These are phyloP conservation scores for Eustoma russellianum DNA, from an alignment of 257 asterid species.

Conservation along the genomic window DNA sequence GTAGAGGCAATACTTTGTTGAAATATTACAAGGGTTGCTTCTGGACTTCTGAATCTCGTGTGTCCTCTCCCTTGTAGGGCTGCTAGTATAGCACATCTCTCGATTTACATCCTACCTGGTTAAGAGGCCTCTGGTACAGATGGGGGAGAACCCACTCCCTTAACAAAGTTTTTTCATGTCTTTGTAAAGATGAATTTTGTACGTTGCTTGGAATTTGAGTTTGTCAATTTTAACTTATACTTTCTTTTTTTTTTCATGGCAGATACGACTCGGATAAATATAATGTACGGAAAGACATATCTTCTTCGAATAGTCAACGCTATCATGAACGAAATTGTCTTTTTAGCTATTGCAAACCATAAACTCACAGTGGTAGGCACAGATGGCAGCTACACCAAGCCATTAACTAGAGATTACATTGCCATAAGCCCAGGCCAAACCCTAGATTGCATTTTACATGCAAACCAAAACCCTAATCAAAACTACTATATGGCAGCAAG, in stretches of 20 bases:
- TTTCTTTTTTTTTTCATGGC: background rate
- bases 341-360: conserved; percentile 39
- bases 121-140: no score
- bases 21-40: no score
- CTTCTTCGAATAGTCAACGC: conserved; percentile 29
- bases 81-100: no score
- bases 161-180: no score
- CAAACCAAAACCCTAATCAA: conserved; percentile 36
- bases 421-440: conserved; percentile 22
- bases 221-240: background rate
- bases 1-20: no score
- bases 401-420: conserved; percentile 1
- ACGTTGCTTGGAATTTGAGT: no score
- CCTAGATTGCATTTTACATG: conserved; percentile 15
- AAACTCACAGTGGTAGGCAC: conserved; percentile 13
- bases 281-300: conserved; percentile 7
- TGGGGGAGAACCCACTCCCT: no score
- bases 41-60: no score
- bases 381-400: conserved; percentile 17
- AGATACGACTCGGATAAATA: conserved; percentile 10
- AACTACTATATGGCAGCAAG: conserved; percentile 48
- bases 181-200: no score
- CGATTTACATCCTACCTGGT: no score
- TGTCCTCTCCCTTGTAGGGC: no score
- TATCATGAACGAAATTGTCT: conserved; percentile 47